phyloP scores from a whole-genome alignment of 179 eudicot genomes.

The Patellifolia procumbens region DNA sequence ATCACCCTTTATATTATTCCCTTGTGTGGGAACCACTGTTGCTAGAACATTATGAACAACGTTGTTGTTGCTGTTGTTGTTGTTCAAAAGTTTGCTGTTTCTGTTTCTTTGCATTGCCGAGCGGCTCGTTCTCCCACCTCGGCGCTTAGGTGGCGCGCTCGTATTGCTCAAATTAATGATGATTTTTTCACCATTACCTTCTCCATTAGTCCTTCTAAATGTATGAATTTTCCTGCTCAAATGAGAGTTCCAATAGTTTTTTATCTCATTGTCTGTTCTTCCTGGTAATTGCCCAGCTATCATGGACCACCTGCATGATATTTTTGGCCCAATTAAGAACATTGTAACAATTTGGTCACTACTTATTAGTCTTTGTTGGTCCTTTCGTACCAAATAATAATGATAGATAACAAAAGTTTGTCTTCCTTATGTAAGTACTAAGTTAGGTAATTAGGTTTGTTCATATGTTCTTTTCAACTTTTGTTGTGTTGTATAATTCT shows the following conservation, averaged over 20 bases:
- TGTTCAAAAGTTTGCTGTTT: neutral
- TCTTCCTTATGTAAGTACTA: no score
- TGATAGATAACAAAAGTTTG: no score
- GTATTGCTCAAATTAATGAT: slow-evolving; percentile 14
- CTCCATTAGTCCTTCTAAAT: slow-evolving; percentile 28
- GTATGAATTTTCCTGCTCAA: slow-evolving; percentile 58
- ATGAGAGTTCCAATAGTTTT: slow-evolving; percentile 85
- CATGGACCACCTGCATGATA: slow-evolving; percentile 44
- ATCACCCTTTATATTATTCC: no score
- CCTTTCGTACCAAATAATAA: no score
- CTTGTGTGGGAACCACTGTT: slow-evolving; percentile 1
- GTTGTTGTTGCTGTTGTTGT: neutral
- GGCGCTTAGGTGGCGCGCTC: slow-evolving; percentile 37
- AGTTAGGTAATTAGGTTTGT: no score
- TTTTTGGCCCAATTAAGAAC: neutral
- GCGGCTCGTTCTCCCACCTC: slow-evolving; percentile 50
- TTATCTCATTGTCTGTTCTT: slow-evolving; percentile 84
- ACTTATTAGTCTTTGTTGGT: no score
- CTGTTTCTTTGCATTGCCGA: slow-evolving; percentile 50
- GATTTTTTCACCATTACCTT: slow-evolving; percentile 9
- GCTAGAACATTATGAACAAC: neutral
- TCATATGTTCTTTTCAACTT: no score
- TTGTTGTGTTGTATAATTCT: no score
- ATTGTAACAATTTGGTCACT: neutral
- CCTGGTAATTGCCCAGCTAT: slow-evolving; percentile 68